Evolutionary conservation across 2,329 filamentous ascomycete species (phyloP), one percentile per base, ranked within the genome.

Genomic region (Stemphylium beticola): DNA sequence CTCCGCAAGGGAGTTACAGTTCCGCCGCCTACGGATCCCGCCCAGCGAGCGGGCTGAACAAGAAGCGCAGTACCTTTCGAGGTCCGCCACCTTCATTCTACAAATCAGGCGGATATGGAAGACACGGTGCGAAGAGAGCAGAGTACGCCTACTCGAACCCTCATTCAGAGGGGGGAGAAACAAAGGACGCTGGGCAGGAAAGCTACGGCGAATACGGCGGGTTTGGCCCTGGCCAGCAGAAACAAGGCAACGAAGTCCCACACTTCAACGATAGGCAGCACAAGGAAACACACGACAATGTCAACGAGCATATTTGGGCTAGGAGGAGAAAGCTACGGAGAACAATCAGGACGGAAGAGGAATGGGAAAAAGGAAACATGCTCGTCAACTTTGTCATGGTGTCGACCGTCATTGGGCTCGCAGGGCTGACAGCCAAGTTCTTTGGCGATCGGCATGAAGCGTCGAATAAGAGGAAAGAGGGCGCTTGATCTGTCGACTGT

Each of bases 41-140:
- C 0, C 87, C 93, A 0, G 87, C 95, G 0, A 91, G 86, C 1
- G 95, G 95, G 0, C 79, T 99, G 29, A 92, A 88, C 72, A 85
- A 88, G 36, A 85, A 93, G 20, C 82, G 91, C 2, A 85, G 87
- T 2, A 82, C 87, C 4, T 97, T 96, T 75, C 85, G 85, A 17
- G 93, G 93, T 0, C 93, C 95, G 3, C 93, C 95, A 45, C 93
- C 93, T 0, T 91, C 87, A 60, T 98, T 97, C 78, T 97, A 92
- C 76, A 84, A 88, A 15, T 87, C 83, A 57, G 92, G 92, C 4
- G 91, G 90, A 3, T 96, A 92, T 83, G 91, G 90, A 42, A 74
- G 78, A 2, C 85, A 90, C 54, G 72, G 77, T 2, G 83, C 83
- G 32, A 89, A 89, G 76, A 75, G 86, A 33, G 75, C 77, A 49